Conservation (phyloP, 305 asterid genomes). For the Fraxinus platypoda region DNA sequence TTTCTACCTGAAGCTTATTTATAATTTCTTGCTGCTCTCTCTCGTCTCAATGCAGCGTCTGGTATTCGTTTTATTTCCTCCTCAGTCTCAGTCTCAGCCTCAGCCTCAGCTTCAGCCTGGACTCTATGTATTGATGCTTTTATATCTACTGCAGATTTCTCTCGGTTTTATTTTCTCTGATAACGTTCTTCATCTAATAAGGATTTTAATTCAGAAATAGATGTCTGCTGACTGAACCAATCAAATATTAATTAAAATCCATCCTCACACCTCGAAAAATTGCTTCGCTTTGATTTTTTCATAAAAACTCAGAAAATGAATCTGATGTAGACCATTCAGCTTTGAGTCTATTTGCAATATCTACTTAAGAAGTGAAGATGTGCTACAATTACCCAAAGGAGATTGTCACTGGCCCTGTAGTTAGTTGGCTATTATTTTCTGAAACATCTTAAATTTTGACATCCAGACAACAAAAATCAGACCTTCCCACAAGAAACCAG, state of each 20-base stretch:
- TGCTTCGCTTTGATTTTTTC: not conserved
- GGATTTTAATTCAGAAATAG: conserved; percentile 72
- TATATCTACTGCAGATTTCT: conserved; percentile 66
- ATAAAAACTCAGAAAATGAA: conserved; percentile 8
- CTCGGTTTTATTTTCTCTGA: conserved; percentile 82
- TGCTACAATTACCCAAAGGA: not conserved
- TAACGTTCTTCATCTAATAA: conserved; percentile 84
- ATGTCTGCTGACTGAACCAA: conserved; percentile 75
- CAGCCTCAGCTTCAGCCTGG: conserved; percentile 46
- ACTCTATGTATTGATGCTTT: conserved; percentile 66
- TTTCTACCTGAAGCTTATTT: conserved; percentile 74
- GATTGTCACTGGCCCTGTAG: not conserved
- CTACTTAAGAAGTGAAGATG: not conserved
- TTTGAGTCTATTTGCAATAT: not conserved
- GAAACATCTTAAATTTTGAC: not conserved
- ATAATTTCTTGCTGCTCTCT: conserved; percentile 86
- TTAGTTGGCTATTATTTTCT: not conserved
- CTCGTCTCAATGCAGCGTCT: conserved; percentile 66
- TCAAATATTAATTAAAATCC: conserved; percentile 22
- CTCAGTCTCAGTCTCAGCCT: conserved; percentile 34
- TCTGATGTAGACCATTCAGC: not conserved
- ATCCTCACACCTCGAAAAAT: conserved; percentile 5
- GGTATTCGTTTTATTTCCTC: conserved; percentile 66
- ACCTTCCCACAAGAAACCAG: not conserved
- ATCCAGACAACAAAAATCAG: not conserved